Evolutionary conservation across 2,329 filamentous ascomycete species (phyloP).

Genomic region (Aspergillus sp.): DNA sequence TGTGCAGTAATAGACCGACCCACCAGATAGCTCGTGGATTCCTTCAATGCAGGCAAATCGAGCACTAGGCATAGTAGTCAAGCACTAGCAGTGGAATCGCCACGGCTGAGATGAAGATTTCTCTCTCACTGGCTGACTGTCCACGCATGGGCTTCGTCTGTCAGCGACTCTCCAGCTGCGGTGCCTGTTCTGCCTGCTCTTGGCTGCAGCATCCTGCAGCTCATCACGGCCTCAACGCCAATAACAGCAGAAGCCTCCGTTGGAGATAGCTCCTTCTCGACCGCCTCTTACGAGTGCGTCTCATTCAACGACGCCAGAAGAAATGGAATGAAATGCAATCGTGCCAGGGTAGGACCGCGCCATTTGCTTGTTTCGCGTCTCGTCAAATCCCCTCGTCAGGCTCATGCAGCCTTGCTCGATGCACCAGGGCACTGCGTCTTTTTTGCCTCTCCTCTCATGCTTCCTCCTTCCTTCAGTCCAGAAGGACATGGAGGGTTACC

Average conservation of each 20-base stretch:
- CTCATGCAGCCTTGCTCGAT: too few species aligned
- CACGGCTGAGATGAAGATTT: background rate
- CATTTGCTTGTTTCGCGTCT: background rate
- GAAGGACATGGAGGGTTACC: too few species aligned
- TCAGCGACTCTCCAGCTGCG: background rate
- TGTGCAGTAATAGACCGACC: background rate
- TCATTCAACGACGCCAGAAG: too few species aligned
- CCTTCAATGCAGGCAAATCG: background rate
- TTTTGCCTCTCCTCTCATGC: too few species aligned
- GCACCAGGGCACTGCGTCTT: too few species aligned
- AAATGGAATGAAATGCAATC: too few species aligned
- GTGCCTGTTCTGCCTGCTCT: background rate
- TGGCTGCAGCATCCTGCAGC: background rate
- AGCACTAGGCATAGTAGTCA: too few species aligned
- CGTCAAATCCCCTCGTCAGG: background rate
- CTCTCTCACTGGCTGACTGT: background rate
- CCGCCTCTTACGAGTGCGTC: too few species aligned
- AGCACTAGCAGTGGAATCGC: too few species aligned
- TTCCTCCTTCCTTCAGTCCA: too few species aligned
- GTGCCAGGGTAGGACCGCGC: background rate
- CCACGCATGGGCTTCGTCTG: background rate
- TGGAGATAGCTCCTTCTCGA: too few species aligned
- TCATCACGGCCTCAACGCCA: background rate
- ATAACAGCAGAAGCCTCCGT: background rate
- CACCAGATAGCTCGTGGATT: background rate